Conservation (phyloP, 1,284 basidiomycete genomes). For the Ganoderma leucocontextum region DNA sequence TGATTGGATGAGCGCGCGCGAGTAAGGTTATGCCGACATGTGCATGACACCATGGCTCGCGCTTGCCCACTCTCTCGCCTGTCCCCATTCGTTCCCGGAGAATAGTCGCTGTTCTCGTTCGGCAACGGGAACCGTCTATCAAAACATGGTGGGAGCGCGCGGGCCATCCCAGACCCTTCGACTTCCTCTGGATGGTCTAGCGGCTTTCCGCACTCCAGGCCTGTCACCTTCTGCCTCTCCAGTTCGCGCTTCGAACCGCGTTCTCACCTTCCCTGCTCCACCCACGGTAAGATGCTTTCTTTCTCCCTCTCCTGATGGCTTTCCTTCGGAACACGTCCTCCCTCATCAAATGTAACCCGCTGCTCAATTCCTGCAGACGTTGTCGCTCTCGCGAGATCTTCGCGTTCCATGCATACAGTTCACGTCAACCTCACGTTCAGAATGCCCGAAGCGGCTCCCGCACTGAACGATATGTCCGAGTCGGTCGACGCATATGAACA, state of each 20-base stretch:
- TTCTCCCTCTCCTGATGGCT: slow-evolving; percentile 20
- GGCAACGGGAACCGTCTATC: slow-evolving; percentile 24
- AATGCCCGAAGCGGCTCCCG: slow-evolving; percentile 16
- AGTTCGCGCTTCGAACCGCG: slow-evolving; percentile 5
- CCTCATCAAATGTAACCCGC: slow-evolving; percentile 26
- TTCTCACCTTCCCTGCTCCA: slow-evolving; percentile 21
- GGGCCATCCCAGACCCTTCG: slow-evolving; percentile 27
- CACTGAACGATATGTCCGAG: slow-evolving; percentile 22
- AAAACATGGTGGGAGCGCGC: slow-evolving; percentile 28
- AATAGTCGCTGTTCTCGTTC: slow-evolving; percentile 30
- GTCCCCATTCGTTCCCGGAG: slow-evolving; percentile 27
- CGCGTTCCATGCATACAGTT: slow-evolving; percentile 22
- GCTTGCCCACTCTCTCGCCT: slow-evolving; percentile 5
- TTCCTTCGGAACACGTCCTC: slow-evolving; percentile 24
- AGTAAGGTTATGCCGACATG: slow-evolving; percentile 21
- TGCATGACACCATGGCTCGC: slow-evolving; percentile 13
- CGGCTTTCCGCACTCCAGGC: slow-evolving; percentile 29
- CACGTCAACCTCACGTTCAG: slow-evolving; percentile 18
- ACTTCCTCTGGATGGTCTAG: slow-evolving; percentile 28
- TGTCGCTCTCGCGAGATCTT: slow-evolving; percentile 17
- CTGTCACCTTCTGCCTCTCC: slow-evolving; percentile 23
- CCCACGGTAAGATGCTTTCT: slow-evolving; percentile 19
- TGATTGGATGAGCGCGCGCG: slow-evolving; percentile 14
- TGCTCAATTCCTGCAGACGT: slow-evolving; percentile 20
- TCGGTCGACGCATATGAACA: slow-evolving; percentile 26